These are phyloP conservation scores for Alloteropsis angusta DNA, from an alignment of 202 grass and related monocot genomes.

Conservation along the genomic window DNA sequence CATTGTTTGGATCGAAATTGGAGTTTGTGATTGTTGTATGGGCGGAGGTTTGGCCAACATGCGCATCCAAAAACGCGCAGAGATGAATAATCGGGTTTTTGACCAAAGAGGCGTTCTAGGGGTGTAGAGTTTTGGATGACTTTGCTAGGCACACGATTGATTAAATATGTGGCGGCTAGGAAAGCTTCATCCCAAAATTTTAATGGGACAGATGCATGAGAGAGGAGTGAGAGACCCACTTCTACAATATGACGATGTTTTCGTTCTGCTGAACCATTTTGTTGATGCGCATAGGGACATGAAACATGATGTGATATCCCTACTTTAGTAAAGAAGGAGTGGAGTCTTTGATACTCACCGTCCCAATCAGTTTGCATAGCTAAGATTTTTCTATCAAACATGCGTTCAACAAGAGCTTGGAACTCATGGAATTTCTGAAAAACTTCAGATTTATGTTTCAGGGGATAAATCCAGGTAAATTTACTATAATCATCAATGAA, in stretches of 20 bases:
- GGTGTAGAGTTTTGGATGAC: neutral
- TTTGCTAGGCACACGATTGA: neutral
- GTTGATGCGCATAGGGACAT: too few species aligned
- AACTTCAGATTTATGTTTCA: neutral
- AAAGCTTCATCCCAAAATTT: neutral
- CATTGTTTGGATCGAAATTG: too few species aligned
- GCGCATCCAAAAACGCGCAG: neutral
- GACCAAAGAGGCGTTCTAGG: neutral
- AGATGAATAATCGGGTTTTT: neutral
- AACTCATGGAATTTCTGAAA: neutral
- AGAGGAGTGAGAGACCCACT: too few species aligned
- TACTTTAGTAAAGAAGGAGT: neutral
- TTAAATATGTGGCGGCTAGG: neutral
- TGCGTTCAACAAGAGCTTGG: neutral
- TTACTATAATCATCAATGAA: neutral
- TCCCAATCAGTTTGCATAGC: neutral
- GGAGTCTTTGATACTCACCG: neutral
- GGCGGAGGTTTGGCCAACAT: neutral
- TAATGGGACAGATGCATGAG: too few species aligned
- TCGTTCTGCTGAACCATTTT: too few species aligned
- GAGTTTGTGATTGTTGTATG: too few species aligned
- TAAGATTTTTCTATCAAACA: neutral
- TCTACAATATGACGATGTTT: too few species aligned
- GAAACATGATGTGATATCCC: neutral
- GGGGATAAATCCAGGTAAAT: neutral